Base-by-base conservation (phyloP, 495 filamentous ascomycete species). In the Pseudoneurospora amorphoporcata region DNA sequence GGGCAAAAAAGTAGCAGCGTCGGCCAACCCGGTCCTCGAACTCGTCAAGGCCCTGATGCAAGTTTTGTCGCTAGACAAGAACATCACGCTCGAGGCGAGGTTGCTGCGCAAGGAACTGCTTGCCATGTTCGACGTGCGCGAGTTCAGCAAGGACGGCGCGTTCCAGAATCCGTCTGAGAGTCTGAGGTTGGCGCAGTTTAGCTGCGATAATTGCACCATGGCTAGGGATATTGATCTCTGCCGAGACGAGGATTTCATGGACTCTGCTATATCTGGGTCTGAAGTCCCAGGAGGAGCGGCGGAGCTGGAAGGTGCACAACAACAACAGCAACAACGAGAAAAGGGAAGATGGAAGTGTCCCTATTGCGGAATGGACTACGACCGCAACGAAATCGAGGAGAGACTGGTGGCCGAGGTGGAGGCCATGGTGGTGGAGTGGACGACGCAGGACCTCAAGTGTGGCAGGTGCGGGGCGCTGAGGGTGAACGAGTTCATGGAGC, bases 401-500 rank as follows among this genome's bases (percentile, higher is more conserved):
- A 81, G 88, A 73, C 83, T 98, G 74, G 89, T 99, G 70, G 88
- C 87, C 0, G 87, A 92, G 47, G 88, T 97, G 43, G 89, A 97
- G 75, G 88, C 86, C 61, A 78, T 91, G 74, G 85, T 94, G 9
- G 88, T 91, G 39, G 89, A 90, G 77, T 98, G 97, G 93, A 87
- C 88, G 72, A 91, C 89, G 32, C 95, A 98, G 85, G 95, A 99
- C 80, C 82, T 98, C 65, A 94, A 93, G 79, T 99, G 95, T 74
- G 84, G 78, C 39, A 88, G 89, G 77, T 94, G 91, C 78, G 82
- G 83, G 8, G 82, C 84, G 68, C 75, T 92, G 41, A 86, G 94
- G 80, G 86, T 91, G 47, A 98, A 95, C 83, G 95, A 97, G 76
- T 96, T 98, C 78, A 91, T 94, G 90, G 95, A 98, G 81, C 95